Evolutionary conservation across 2,329 filamentous ascomycete genomes (phyloP).

Genomic region (Botrytis fragariae): DNA sequence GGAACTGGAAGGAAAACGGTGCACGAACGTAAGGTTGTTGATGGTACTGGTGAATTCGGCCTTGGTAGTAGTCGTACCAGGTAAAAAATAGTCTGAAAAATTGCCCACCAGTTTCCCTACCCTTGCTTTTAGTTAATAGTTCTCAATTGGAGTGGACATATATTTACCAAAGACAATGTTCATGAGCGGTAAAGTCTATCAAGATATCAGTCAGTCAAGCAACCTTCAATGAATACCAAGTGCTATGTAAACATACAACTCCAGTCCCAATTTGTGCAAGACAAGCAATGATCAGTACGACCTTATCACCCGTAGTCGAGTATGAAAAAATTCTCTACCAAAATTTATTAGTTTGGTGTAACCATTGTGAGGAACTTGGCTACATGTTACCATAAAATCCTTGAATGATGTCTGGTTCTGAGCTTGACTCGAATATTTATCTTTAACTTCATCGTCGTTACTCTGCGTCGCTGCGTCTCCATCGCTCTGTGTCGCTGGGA

Average conservation of each 20-base stretch:
- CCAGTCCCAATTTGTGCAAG: conserved; percentile 33
- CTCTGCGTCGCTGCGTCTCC: conserved; percentile 2
- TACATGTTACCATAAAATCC: conserved; percentile 28
- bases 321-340: conserved; percentile 35
- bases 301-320: conserved; percentile 29
- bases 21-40: conserved; percentile 46
- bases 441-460: neutral
- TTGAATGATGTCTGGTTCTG: conserved; percentile 29
- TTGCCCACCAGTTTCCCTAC: conserved; percentile 36
- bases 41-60: conserved; percentile 44
- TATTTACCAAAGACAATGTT: conserved; percentile 55
- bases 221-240: no score
- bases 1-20: neutral
- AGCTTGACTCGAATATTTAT: conserved; percentile 31
- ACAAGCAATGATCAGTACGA: conserved; percentile 28
- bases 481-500: neutral
- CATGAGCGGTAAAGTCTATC: conserved; percentile 55
- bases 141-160: neutral
- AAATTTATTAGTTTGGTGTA: neutral
- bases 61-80: conserved; percentile 38
- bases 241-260: conserved; percentile 25
- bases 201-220: neutral
- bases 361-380: neutral
- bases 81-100: conserved; percentile 37
- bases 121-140: neutral